Evolutionary conservation across 768 basidiomycete genomes (phyloP).

Genomic region (Lanmaoa rubissima): DNA sequence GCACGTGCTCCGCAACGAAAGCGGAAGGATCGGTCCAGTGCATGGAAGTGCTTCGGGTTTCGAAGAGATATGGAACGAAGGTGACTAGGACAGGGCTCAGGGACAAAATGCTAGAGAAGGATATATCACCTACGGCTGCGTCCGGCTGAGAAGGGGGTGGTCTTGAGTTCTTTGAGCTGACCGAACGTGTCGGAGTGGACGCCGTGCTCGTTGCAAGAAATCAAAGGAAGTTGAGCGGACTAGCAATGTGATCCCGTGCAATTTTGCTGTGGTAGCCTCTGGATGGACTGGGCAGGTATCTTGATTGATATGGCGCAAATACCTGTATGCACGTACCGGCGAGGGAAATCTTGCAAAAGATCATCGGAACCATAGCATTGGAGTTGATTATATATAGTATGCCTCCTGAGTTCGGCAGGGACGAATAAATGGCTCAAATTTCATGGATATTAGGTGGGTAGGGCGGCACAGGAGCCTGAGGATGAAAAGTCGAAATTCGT

Average conservation of each 20-base stretch:
- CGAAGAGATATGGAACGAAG: slow-evolving; percentile 28
- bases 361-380: slow-evolving; percentile 48
- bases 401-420: not conserved
- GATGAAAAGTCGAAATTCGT: slow-evolving; percentile 1
- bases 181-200: slow-evolving; percentile 45
- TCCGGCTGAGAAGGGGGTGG: slow-evolving; percentile 31
- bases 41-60: slow-evolving; percentile 1
- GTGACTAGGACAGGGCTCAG: not conserved
- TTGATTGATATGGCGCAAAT: slow-evolving; percentile 30
- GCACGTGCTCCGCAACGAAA: slow-evolving; percentile 27
- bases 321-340: slow-evolving; percentile 41
- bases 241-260: slow-evolving; percentile 33
- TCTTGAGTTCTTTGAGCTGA: slow-evolving; percentile 38
- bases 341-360: slow-evolving; percentile 40
- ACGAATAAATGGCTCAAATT: not conserved
- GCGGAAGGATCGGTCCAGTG: slow-evolving; percentile 46
- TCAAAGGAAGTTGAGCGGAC: slow-evolving; percentile 42
- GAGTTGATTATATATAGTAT: slow-evolving; percentile 18
- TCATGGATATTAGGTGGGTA: not conserved
- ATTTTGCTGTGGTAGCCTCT: slow-evolving; percentile 31
- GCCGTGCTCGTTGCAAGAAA: slow-evolving; percentile 60
- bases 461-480: not conserved
- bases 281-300: slow-evolving; percentile 13
- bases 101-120: not conserved
- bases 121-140: not conserved